Base-by-base conservation (phyloP, 805 yeast species). In the Barnettozyma salicaria region DNA sequence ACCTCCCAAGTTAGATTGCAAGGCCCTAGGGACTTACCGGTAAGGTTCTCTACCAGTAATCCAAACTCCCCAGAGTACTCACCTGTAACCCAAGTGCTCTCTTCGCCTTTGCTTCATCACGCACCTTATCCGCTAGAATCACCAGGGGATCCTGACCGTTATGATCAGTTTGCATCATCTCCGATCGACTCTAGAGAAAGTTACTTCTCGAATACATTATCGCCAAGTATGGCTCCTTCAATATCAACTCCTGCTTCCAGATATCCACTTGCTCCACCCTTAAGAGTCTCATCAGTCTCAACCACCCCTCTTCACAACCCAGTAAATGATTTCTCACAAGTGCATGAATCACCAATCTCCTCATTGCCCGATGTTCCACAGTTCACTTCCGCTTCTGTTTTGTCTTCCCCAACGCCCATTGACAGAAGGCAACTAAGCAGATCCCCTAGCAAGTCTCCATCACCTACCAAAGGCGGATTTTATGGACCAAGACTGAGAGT, bases 21-120 rank as follows among this genome's bases (percentile, higher is more conserved):
- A 11, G 56, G 56, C 4, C 56, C 56, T 16, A 37, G 56, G 21
- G 47, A 48, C 27, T 27, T 49, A 4, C 54, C 55, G 2, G 20
- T 40, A 5, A 37, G 30, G 19, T 46, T 47, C 19, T 39, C 39
- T 5, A 39, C 10, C 7, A 18, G 11, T 13, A 29, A 30, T 18
- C 14, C 25, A 24, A 10, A 26, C n/a, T 25, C 37, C 6, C 21
- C 16, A 11, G 10, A 34, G 13, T 8, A 19, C 2, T 11, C 24
- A 11, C 34, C 28, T 6, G 17, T 28, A 5, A 6, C 23, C 11
- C 9, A 19, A 8, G 20, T n/a, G 6, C 11, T 7, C n/a, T 21
- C 37, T 1, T 12, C 29, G 5, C 21, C 41, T 4, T 34, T 21
- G 7, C 7, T 19, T 10, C 30, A 12, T 16, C 5, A 17, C 7